Evolutionary conservation across 2,329 filamentous ascomycete species (phyloP).

Genomic region (Penicillium brasilianum): DNA sequence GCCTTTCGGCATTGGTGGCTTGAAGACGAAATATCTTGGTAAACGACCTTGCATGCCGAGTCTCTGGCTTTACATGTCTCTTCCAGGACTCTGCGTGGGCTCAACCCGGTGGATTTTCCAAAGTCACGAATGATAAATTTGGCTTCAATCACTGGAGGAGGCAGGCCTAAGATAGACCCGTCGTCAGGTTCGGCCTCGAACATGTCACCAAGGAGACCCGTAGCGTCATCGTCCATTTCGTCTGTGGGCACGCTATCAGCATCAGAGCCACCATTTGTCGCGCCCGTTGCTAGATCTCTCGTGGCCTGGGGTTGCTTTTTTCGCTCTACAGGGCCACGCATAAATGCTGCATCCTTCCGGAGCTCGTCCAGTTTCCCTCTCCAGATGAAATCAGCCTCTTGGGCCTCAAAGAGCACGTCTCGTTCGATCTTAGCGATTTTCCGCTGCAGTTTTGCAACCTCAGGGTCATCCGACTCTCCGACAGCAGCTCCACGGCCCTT

Average conservation of each 20-base stretch:
- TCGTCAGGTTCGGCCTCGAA: constrained; percentile 55
- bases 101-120: constrained; percentile 78
- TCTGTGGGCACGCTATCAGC: constrained; percentile 26
- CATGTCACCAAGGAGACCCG: constrained; percentile 62
- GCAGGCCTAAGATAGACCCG: constrained; percentile 49
- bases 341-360: constrained; percentile 61
- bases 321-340: constrained; percentile 31
- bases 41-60: constrained; percentile 63
- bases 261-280: constrained; percentile 22
- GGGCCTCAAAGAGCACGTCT: constrained; percentile 75
- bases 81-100: constrained; percentile 76
- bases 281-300: constrained; percentile 34
- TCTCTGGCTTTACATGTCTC: constrained; percentile 84
- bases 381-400: constrained; percentile 70
- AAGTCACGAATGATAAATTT: constrained; percentile 74
- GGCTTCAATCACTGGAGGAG: constrained; percentile 31
- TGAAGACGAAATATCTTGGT: constrained; percentile 72
- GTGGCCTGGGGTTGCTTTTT: constrained; percentile 49
- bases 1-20: constrained; percentile 77
- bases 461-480: constrained; percentile 42
- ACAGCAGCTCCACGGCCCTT: constrained; percentile 39
- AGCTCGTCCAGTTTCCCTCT: constrained; percentile 62
- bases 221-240: constrained; percentile 43
- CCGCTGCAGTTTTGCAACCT: constrained; percentile 69
- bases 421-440: constrained; percentile 79